Evolutionary conservation across 352 stramenopile species (phyloP), one percentile per base, ranked within the genome.

Genomic region (Globisporangium apiculatum): DNA sequence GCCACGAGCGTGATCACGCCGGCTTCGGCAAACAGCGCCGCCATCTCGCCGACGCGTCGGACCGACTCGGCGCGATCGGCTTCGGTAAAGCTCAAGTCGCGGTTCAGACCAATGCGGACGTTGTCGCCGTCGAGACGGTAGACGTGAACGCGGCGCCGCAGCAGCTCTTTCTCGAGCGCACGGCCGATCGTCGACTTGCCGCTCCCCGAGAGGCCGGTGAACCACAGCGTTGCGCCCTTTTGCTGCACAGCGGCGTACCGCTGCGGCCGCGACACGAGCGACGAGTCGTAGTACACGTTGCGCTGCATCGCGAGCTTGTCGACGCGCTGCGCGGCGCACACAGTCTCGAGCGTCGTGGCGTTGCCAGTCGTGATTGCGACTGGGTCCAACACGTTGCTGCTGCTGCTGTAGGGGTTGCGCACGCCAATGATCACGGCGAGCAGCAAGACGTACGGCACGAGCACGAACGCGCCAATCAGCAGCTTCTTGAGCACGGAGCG

Each of bases 51-150:
- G 11, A 98, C 97, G 7, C 97, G 86, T n/a, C 97, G 88, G 8
- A 99, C 95, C 35, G 79, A 97, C 67, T 99, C 97, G 3, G 93
- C 95, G 8, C 97, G 87, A 73, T 99, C 96, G 0, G 79, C 91
- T 55, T 97, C 94, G 2, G 85, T 93, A 69, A 99, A 99, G 47
- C 87, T 76, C 40, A 99, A 79, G 70, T 99, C 97, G 41, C 95
- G 91, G 73, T 99, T 99, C 17, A 99, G 69, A 9, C 97, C 97
- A 7, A 97, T 99, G 54, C 96, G 89, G 45, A 99, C 91, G 72
- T 99, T 99, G 76, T 99, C 97, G 36, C 97, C 97, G 69, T 99
- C 97, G 41, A 99, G 79, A 41, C 95, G 89, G 71, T 99, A 99
- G 1, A 98, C 95, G 66, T 98, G 94, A 61, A 98, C 95, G 50